phyloP scores from a whole-genome alignment of 1,139 yeast species.

The Hemisphaericaspora subhashii region DNA sequence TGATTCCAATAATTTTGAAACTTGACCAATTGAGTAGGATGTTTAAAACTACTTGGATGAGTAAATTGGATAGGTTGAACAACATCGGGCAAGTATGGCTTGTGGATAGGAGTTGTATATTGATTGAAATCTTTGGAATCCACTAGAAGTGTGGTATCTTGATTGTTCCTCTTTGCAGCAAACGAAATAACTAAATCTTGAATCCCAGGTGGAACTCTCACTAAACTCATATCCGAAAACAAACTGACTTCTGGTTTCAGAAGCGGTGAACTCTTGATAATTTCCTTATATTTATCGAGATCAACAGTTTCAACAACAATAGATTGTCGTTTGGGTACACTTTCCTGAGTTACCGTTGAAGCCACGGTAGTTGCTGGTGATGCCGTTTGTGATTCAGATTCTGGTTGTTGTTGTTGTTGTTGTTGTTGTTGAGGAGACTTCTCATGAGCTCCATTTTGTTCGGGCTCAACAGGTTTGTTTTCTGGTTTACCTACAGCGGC shows the following conservation, averaged over 20 bases:
- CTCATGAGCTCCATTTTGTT: constrained; percentile 5
- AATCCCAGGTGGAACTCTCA: constrained; percentile 68
- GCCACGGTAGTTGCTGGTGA: not conserved
- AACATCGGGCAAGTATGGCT: constrained; percentile 41
- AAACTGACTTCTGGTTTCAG: constrained; percentile 34
- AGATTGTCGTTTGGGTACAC: not conserved
- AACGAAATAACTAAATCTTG: constrained; percentile 62
- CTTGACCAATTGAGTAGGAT: constrained; percentile 40
- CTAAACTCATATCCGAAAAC: constrained; percentile 42
- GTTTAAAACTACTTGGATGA: constrained; percentile 25
- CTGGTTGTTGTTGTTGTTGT: not conserved
- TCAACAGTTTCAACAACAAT: constrained; percentile 9
- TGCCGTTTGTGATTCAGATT: not conserved
- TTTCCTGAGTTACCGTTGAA: not conserved
- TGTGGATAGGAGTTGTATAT: constrained; percentile 31
- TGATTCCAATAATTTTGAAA: constrained; percentile 50
- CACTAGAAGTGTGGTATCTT: constrained; percentile 26
- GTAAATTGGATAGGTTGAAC: constrained; percentile 26
- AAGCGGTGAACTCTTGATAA: constrained; percentile 33
- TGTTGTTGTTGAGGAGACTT: constrained; percentile 2
- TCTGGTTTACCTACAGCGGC: constrained; percentile 40
- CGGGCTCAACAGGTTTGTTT: not conserved
- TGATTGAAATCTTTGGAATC: constrained; percentile 29
- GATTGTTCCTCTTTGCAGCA: constrained; percentile 38
- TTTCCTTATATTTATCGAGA: constrained; percentile 17